Conservation (phyloP, 495 filamentous ascomycete genomes). For the Staphylotrichum tortipilum region DNA sequence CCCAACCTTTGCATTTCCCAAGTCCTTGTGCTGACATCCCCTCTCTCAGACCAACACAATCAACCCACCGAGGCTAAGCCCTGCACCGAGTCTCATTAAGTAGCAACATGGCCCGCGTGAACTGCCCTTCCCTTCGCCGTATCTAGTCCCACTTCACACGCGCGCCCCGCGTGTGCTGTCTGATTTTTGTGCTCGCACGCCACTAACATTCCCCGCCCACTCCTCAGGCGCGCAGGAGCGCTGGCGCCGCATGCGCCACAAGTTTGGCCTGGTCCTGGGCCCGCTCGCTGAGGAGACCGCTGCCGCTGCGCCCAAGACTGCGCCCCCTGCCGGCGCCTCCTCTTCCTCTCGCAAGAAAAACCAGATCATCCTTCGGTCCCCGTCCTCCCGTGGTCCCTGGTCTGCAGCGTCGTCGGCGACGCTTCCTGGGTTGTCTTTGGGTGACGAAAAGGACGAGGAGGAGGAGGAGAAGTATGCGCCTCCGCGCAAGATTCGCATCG, state of each 20-base stretch:
- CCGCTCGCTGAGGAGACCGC: neutral
- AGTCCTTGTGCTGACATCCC: too few species aligned
- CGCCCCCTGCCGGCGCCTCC: neutral
- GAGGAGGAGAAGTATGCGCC: neutral
- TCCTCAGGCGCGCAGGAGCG: constrained; percentile 5
- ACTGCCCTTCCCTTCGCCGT: too few species aligned
- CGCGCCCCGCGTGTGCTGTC: neutral
- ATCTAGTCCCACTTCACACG: too few species aligned
- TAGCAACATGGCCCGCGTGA: too few species aligned
- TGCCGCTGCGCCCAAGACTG: neutral
- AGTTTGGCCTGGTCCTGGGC: neutral
- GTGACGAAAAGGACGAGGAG: neutral
- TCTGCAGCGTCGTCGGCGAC: too few species aligned
- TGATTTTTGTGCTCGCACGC: neutral
- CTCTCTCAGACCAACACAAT: too few species aligned
- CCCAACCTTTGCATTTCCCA: too few species aligned
- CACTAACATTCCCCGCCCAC: neutral
- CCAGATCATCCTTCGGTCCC: too few species aligned
- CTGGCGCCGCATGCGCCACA: constrained; percentile 9
- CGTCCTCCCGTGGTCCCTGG: too few species aligned
- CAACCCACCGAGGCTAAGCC: too few species aligned
- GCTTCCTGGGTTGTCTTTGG: too few species aligned
- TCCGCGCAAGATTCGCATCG: neutral
- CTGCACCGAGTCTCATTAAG: too few species aligned
- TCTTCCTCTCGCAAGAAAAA: neutral